Conservation (phyloP, 768 basidiomycete genomes). For the Podaxis pistillaris region DNA sequence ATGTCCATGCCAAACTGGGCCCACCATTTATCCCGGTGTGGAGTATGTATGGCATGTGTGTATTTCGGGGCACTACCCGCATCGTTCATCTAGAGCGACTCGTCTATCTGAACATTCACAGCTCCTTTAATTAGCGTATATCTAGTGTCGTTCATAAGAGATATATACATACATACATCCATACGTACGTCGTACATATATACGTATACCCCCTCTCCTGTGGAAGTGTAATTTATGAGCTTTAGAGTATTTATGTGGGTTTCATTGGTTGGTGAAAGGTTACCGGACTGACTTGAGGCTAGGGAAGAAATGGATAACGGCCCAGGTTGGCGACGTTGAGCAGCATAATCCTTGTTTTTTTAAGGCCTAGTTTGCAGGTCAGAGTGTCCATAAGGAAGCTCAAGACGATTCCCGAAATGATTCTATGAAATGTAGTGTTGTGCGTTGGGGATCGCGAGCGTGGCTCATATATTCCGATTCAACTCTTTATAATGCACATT, state of each 20-base stretch:
- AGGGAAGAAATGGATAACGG: neutral
- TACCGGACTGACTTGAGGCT: neutral
- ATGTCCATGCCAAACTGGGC: neutral
- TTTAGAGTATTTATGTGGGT: neutral
- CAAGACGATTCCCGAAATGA: no score
- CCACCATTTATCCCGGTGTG: no score
- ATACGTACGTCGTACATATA: neutral
- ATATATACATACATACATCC: neutral
- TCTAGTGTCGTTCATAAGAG: neutral
- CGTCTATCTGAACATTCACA: neutral
- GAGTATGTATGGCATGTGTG: neutral
- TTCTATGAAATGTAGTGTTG: no score
- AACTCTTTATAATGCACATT: no score
- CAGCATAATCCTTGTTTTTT: no score
- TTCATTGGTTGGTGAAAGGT: neutral
- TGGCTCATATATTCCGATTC: no score
- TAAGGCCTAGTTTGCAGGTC: no score
- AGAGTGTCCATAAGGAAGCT: no score
- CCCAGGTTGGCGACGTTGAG: no score
- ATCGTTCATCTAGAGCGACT: neutral
- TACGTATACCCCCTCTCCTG: neutral
- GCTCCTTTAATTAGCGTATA: neutral
- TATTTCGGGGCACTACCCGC: neutral
- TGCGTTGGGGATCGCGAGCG: no score
- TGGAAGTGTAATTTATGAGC: neutral